These are phyloP conservation scores for Oldenlandia corymbosa DNA, from an alignment of 257 asterid species.

Conservation along the genomic window DNA sequence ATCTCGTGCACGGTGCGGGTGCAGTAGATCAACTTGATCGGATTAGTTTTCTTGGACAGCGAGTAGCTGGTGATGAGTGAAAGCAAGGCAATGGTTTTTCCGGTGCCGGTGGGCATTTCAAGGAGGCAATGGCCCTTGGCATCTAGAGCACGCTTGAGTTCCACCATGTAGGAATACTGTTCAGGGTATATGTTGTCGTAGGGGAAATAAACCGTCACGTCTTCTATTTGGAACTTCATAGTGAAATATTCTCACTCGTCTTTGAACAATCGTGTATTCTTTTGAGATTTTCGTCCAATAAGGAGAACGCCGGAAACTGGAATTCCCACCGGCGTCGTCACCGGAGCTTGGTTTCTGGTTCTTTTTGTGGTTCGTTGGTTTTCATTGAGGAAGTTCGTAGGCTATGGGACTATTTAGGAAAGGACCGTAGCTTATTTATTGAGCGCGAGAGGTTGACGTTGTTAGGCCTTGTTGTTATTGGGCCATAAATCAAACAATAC, in stretches of 20 bases:
- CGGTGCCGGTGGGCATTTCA: slow-evolving; percentile 98
- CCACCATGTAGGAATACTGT: slow-evolving; percentile 88
- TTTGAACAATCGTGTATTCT: too few relatives aligned
- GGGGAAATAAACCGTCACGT: slow-evolving; percentile 85
- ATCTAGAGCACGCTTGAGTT: slow-evolving; percentile 87
- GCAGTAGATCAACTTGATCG: slow-evolving; percentile 74
- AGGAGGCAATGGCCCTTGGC: slow-evolving; percentile 91
- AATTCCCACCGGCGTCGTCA: neutral
- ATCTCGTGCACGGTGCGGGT: slow-evolving; percentile 98
- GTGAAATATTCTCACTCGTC: slow-evolving; percentile 1
- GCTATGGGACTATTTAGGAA: too few relatives aligned
- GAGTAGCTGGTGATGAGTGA: slow-evolving; percentile 84
- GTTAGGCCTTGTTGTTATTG: too few relatives aligned
- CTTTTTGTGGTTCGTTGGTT: too few relatives aligned
- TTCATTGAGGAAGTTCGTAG: too few relatives aligned
- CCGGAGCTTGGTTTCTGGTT: neutral
- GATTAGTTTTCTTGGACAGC: slow-evolving; percentile 65
- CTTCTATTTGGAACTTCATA: slow-evolving; percentile 95
- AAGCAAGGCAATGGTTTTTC: slow-evolving; percentile 84
- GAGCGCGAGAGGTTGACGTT: too few relatives aligned
- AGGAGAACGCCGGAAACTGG: neutral
- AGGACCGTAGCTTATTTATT: too few relatives aligned
- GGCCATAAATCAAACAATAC: too few relatives aligned
- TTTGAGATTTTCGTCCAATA: neutral
- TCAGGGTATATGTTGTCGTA: slow-evolving; percentile 94